Evolutionary conservation across 257 asterid genomes (phyloP).

Genomic region (Sherardia arvensis): DNA sequence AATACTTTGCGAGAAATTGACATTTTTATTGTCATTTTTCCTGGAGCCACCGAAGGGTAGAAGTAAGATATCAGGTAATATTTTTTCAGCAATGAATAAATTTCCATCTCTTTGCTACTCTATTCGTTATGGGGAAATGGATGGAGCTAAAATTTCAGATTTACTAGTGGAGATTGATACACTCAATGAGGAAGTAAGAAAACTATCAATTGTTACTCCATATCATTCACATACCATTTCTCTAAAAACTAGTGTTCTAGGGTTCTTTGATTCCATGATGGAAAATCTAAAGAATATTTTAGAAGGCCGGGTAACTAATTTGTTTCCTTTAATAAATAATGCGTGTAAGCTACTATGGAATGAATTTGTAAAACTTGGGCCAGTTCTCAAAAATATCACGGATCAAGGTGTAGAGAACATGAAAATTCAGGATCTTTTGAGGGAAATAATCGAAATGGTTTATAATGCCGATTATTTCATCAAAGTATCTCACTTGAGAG

Average conservation of each 20-base stretch:
- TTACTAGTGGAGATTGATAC: background rate
- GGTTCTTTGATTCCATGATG: background rate
- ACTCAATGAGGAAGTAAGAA: background rate
- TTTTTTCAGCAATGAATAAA: background rate
- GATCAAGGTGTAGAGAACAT: background rate
- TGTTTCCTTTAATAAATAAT: background rate
- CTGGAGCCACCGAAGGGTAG: background rate
- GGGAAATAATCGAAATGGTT: too few relatives aligned
- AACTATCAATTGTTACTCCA: background rate
- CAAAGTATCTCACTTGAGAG: too few relatives aligned
- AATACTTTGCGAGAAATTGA: background rate
- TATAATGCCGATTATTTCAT: too few relatives aligned
- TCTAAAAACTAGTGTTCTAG: constrained; percentile 1
- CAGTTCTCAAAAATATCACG: background rate
- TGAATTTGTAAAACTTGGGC: background rate
- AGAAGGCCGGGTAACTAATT: background rate
- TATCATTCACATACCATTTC: background rate
- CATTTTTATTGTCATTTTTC: background rate
- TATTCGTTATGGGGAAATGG: too few relatives aligned
- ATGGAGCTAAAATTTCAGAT: background rate
- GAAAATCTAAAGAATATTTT: background rate
- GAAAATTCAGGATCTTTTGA: too few relatives aligned
- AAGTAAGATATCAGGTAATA: background rate
- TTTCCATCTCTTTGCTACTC: background rate
- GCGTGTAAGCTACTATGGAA: background rate